These are phyloP conservation scores for Clitopilus hobsonii DNA, from an alignment of 768 basidiomycete genomes.

Conservation along the genomic window DNA sequence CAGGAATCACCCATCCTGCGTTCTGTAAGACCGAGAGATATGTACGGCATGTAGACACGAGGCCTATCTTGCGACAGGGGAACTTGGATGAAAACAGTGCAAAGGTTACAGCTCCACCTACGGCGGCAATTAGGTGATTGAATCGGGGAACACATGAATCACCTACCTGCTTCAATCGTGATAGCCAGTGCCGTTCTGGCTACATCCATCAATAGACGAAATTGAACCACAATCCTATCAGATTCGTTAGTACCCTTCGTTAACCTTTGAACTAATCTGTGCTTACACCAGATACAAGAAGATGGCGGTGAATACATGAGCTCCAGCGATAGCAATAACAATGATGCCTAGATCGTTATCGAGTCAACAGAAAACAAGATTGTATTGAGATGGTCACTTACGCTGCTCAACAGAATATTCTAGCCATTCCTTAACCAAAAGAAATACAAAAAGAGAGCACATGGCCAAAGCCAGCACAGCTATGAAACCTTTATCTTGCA, in stretches of 20 bases:
- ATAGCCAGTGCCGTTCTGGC: conserved; percentile 25
- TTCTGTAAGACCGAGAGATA: conserved; percentile 22
- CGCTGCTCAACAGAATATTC: conserved; percentile 26
- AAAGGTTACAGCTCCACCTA: conserved; percentile 28
- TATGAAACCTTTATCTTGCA: conserved; percentile 11
- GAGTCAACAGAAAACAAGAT: conserved; percentile 1
- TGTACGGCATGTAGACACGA: conserved; percentile 18
- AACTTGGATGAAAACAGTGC: conserved; percentile 23
- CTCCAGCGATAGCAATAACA: conserved; percentile 21
- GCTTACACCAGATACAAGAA: conserved; percentile 32
- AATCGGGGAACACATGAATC: background rate
- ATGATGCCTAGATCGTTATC: conserved; percentile 23
- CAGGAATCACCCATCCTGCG: conserved; percentile 26
- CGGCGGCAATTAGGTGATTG: background rate
- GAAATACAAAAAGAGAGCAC: conserved; percentile 26
- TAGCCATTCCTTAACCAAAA: conserved; percentile 30
- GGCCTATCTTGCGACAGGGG: conserved; percentile 26
- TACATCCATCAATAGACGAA: conserved; percentile 33
- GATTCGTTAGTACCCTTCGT: no score
- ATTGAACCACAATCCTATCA: conserved; percentile 33
- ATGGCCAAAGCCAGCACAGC: conserved; percentile 26
- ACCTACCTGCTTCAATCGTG: conserved; percentile 25
- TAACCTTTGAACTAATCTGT: no score
- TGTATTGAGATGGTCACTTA: conserved; percentile 8
- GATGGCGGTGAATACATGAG: conserved; percentile 26